Conservation (phyloP, 164 flowering plant genomes). For the Akebia trifoliata region DNA sequence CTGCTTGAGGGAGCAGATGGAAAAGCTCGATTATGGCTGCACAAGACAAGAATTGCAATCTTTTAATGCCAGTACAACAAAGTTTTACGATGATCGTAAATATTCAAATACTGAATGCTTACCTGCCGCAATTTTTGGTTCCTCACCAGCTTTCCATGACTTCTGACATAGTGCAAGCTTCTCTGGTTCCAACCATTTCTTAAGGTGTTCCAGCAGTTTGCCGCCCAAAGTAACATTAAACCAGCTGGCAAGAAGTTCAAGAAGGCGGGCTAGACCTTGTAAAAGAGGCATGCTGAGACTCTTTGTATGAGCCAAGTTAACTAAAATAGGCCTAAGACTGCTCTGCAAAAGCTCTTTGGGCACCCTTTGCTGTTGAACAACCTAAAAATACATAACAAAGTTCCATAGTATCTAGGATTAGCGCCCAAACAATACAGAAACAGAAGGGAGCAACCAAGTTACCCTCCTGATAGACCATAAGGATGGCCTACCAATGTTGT, state of each 20-base stretch:
- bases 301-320: slow-evolving; percentile 93
- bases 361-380: slow-evolving; percentile 91
- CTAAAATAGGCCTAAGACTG: slow-evolving; percentile 95
- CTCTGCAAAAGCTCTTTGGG: slow-evolving; percentile 97
- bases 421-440: too few species aligned
- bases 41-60: slow-evolving; percentile 15
- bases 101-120: slow-evolving; percentile 6
- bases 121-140: slow-evolving; percentile 99
- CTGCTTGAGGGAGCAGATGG: slow-evolving; percentile 95
- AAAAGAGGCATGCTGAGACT: slow-evolving; percentile 98
- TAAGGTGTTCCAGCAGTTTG: slow-evolving; percentile 91
- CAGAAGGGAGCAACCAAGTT: too few species aligned
- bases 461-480: too few species aligned
- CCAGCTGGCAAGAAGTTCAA: slow-evolving; percentile 95
- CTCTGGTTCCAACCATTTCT: slow-evolving; percentile 99
- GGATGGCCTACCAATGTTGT: too few species aligned
- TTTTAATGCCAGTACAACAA: not conserved
- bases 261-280: slow-evolving; percentile 93
- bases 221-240: slow-evolving; percentile 96
- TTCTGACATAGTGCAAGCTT: slow-evolving; percentile 93
- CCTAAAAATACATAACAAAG: slow-evolving; percentile 37
- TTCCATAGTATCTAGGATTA: not conserved
- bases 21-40: slow-evolving; percentile 99
- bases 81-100: too few species aligned
- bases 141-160: slow-evolving; percentile 98